A percentile compares a stretch with the other conserved stretches of the same genome.
Evolutionary conservation across 768 basidiomycete genomes (phyloP).

Genomic region (Russula griseocarnosa): DNA sequence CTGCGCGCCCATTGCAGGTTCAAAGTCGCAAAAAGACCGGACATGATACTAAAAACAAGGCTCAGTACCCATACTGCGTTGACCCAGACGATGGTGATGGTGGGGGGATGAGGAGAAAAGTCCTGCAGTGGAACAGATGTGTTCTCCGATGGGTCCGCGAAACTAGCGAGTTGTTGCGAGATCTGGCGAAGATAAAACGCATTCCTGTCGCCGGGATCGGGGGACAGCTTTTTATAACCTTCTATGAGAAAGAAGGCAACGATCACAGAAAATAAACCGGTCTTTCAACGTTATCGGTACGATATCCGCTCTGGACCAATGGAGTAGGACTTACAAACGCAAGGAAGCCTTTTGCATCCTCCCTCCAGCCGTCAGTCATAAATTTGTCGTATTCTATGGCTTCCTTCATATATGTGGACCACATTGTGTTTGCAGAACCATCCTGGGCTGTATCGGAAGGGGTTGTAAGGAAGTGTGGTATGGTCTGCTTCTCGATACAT

Average conservation of each 20-base stretch:
- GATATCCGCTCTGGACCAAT: background rate
- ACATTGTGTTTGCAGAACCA: constrained; percentile 15
- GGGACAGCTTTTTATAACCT: constrained; percentile 24
- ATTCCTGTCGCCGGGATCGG: constrained; percentile 8
- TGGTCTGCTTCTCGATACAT: background rate
- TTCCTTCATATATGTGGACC: constrained; percentile 21
- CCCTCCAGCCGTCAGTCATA: constrained; percentile 22
- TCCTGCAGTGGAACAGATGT: background rate
- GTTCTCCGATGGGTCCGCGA: background rate
- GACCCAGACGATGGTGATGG: constrained; percentile 12
- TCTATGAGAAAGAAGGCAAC: constrained; percentile 28
- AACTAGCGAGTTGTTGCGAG: constrained; percentile 19
- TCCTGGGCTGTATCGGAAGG: constrained; percentile 10
- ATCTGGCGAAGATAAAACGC: constrained; percentile 15
- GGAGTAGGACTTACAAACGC: constrained; percentile 21
- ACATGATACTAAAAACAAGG: constrained; percentile 22
- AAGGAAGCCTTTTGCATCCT: constrained; percentile 20
- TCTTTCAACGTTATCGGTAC: constrained; percentile 8
- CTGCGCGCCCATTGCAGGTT: constrained; percentile 25
- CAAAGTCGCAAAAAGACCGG: constrained; percentile 21
- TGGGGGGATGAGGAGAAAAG: background rate
- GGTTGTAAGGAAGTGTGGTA: background rate
- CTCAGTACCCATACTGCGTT: constrained; percentile 25
- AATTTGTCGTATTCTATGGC: constrained; percentile 17
- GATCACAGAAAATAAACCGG: constrained; percentile 29